Base-by-base conservation (phyloP, 208 protist species). In the Trypanosoma mega region DNA sequence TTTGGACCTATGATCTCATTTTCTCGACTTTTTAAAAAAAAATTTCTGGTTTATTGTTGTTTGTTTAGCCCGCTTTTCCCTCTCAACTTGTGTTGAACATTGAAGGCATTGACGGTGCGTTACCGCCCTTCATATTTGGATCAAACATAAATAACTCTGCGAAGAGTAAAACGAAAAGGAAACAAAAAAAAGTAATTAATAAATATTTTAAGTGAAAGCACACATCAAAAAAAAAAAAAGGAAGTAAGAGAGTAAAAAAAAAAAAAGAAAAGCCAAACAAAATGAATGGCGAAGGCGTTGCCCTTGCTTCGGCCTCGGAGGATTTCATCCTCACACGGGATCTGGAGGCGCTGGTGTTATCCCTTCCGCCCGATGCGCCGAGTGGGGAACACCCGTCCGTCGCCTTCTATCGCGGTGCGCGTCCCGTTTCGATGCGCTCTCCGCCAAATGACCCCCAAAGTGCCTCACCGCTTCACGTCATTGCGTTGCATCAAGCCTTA, bases 401-500 rank as follows among this genome's bases (percentile, higher is more conserved):
- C 4, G 70, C 62, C 26, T 88, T 92, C 59, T 92, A 89, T 53
- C 63, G 69, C 14, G 79, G 79, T n/a, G 12, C 64, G 33, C 60
- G 70, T 11, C 50, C 67, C 41, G 74, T 72, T 0, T 20, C 29
- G 2, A 30, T 85, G 4, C 47, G 20, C 11, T 3, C 49, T 14
- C 43, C 36, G 20, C 43, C 26, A 23, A 14, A 41, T 21, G 44
- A 44, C n/a, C n/a, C n/a, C n/a, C n/a, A n/a, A n/a, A n/a, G n/a
- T n/a, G n/a, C n/a, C n/a, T n/a, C n/a, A n/a, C n/a, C n/a, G n/a
- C n/a, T 92, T 5, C 79, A 65, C 55, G 70, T 87, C 3, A 80
- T 94, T 39, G 64, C 59, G 26, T 72, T 94, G 20, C 88, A 94
- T 50, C 70, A 83, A 45, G 68, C 33, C 29, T 74, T 94, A 14